Conservation (phyloP, 495 filamentous ascomycete species). For the Xylaria nigripes region DNA sequence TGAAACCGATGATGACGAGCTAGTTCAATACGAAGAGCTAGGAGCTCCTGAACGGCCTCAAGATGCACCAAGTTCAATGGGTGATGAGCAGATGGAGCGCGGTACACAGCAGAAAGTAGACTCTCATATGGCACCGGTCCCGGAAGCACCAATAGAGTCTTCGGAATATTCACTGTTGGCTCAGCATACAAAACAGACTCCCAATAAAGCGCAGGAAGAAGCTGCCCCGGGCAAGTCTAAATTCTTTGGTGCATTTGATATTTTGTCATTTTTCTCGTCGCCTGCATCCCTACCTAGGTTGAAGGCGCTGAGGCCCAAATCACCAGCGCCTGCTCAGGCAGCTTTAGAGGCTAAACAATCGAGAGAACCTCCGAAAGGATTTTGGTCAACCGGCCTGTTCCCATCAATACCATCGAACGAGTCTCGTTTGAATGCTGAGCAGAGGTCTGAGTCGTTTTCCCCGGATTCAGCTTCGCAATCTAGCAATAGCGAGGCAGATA, state of each 20-base stretch:
- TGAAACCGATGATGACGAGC: not conserved
- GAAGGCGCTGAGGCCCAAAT: conserved; percentile 4
- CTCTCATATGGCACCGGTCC: not conserved
- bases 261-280: conserved; percentile 42
- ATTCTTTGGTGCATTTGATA: conserved; percentile 24
- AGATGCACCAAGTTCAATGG: not conserved
- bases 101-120: not conserved
- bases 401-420: conserved; percentile 26
- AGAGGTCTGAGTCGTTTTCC: conserved; percentile 18
- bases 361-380: conserved; percentile 13
- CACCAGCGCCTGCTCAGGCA: conserved; percentile 9
- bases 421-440: conserved; percentile 16
- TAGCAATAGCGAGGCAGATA: conserved; percentile 12
- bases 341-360: conserved; percentile 2
- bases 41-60: not conserved
- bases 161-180: conserved; percentile 30
- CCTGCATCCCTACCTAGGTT: conserved; percentile 33
- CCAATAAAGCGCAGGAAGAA: conserved; percentile 19
- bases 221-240: conserved; percentile 14
- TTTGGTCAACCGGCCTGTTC: conserved; percentile 26
- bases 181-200: conserved; percentile 11
- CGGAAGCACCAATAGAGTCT: conserved; percentile 5
- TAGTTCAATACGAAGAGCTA: not conserved
- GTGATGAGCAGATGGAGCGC: conserved; percentile 1
- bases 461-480: conserved; percentile 15